These are phyloP conservation scores for Ceratocystis colombiana DNA, from an alignment of 2,329 filamentous ascomycete genomes.

Conservation along the genomic window DNA sequence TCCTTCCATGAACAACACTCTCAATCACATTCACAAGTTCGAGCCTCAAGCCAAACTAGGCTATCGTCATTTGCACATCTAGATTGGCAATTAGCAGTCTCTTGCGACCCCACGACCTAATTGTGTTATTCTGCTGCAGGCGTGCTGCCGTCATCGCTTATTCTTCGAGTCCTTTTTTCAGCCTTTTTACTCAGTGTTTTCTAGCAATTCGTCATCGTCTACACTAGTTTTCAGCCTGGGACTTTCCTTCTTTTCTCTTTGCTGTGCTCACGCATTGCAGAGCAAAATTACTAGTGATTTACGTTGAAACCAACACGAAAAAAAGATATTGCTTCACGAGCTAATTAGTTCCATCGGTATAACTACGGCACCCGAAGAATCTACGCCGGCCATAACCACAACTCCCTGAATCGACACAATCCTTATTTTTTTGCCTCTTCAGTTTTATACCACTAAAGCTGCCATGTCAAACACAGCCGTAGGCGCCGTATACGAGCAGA, in stretches of 20 bases:
- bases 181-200: slow-evolving; percentile 5
- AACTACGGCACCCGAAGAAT: not conserved
- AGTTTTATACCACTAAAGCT: slow-evolving; percentile 20
- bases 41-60: not conserved
- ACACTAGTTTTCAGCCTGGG: not conserved
- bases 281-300: not conserved
- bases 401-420: not conserved
- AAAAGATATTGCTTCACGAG: not conserved
- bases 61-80: not conserved
- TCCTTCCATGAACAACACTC: slow-evolving; percentile 23
- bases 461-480: slow-evolving; percentile 51
- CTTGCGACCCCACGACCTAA: not conserved
- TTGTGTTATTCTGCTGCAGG: not conserved
- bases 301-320: not conserved
- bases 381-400: not conserved
- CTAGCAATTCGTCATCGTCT: slow-evolving; percentile 3
- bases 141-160: not conserved
- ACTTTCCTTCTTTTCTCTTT: not conserved
- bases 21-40: not conserved
- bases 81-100: not conserved
- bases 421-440: not conserved
- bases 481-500: slow-evolving; percentile 69
- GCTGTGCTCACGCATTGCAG: not conserved
- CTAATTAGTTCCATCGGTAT: not conserved
- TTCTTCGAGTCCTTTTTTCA: not conserved